These are phyloP conservation scores for Neonectria punicea DNA, from an alignment of 2,329 filamentous ascomycete species.

Conservation along the genomic window DNA sequence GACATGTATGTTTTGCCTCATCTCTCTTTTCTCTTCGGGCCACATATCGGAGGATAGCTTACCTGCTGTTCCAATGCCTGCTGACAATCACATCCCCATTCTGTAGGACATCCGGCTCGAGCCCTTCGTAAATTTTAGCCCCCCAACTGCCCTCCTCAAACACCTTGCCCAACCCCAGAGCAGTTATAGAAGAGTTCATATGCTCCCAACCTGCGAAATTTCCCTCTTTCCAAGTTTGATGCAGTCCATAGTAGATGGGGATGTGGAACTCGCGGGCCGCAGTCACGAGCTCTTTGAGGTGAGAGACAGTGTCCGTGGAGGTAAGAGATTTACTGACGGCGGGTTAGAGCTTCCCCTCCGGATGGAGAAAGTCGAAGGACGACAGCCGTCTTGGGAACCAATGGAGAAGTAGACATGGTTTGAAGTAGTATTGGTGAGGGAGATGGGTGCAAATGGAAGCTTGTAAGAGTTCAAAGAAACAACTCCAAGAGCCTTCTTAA, in stretches of 20 bases:
- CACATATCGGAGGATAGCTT: neutral
- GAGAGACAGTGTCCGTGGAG: slow-evolving; percentile 5
- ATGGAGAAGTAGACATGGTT: neutral
- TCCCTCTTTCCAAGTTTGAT: slow-evolving; percentile 22
- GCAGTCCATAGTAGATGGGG: slow-evolving; percentile 30
- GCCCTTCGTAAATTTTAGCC: slow-evolving; percentile 26
- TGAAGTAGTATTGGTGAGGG: neutral
- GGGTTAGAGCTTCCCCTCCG: slow-evolving; percentile 24
- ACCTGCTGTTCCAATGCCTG: slow-evolving; percentile 31
- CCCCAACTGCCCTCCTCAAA: slow-evolving; percentile 30
- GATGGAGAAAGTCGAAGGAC: slow-evolving; percentile 33
- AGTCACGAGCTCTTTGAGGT: slow-evolving; percentile 13
- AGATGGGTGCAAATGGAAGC: neutral
- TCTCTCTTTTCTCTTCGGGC: neutral
- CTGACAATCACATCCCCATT: slow-evolving; percentile 32
- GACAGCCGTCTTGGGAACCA: slow-evolving; percentile 11
- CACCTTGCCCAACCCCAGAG: neutral
- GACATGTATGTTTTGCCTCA: neutral
- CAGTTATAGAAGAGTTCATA: slow-evolving; percentile 13
- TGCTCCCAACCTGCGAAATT: slow-evolving; percentile 22
- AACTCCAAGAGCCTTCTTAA: neutral
- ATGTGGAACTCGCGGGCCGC: slow-evolving; percentile 18
- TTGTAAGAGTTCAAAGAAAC: neutral
- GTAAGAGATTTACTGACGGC: neutral
- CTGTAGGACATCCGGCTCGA: slow-evolving; percentile 25